These are phyloP conservation scores for Mycena olivaceomarginata DNA, from an alignment of 768 basidiomycete species.

Conservation along the genomic window DNA sequence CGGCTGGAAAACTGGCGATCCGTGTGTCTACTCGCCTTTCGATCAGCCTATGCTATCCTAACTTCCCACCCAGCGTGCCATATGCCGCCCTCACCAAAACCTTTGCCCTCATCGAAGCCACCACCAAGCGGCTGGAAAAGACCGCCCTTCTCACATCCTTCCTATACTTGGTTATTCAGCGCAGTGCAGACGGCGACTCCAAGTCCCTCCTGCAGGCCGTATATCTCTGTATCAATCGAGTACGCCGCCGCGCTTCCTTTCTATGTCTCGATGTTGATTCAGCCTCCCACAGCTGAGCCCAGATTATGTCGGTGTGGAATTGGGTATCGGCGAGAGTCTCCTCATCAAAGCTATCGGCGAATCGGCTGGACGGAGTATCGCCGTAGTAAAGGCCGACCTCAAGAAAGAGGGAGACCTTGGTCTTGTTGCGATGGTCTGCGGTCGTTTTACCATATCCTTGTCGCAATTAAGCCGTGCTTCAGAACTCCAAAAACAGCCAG, in stretches of 20 bases:
- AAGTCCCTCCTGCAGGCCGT: slow-evolving; percentile 90
- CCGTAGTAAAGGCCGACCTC: slow-evolving; percentile 91
- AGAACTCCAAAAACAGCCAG: slow-evolving; percentile 96
- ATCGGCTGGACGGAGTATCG: slow-evolving; percentile 92
- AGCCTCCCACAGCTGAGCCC: slow-evolving; percentile 82
- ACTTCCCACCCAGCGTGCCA: slow-evolving; percentile 78
- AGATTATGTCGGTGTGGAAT: slow-evolving; percentile 95
- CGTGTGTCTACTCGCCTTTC: slow-evolving; percentile 71
- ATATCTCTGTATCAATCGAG: slow-evolving; percentile 97
- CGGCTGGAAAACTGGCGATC: slow-evolving; percentile 89
- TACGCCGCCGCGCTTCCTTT: slow-evolving; percentile 59
- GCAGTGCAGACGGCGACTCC: slow-evolving; percentile 85
- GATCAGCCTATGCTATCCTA: slow-evolving; percentile 24
- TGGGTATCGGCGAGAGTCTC: slow-evolving; percentile 96
- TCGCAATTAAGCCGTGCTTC: slow-evolving; percentile 23
- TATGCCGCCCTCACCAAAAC: slow-evolving; percentile 94
- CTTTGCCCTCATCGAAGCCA: slow-evolving; percentile 93
- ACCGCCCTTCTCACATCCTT: slow-evolving; percentile 92
- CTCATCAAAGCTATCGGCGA: slow-evolving; percentile 97
- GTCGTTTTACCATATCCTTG: slow-evolving; percentile 5
- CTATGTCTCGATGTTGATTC: slow-evolving; percentile 10
- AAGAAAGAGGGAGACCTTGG: slow-evolving; percentile 98
- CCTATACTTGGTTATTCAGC: slow-evolving; percentile 91
- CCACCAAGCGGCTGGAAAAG: slow-evolving; percentile 97
- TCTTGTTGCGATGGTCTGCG: slow-evolving; percentile 92